Evolutionary conservation across 1,284 basidiomycete species (phyloP).

Genomic region (Ganoderma leucocontextum): DNA sequence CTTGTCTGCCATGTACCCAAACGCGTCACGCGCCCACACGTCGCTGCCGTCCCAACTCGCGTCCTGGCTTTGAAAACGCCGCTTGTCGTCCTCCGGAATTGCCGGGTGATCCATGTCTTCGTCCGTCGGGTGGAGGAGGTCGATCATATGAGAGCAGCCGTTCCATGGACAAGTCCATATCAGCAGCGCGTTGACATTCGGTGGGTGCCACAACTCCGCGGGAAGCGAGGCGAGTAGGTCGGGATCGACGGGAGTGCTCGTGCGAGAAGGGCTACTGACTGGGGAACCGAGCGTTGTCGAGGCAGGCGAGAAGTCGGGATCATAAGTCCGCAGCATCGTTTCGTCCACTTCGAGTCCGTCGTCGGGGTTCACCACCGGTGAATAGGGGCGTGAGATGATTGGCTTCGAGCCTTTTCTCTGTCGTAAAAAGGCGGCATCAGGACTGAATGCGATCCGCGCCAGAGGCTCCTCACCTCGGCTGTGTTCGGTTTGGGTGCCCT

Average conservation of each 20-base stretch:
- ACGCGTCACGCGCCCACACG: slow-evolving; percentile 30
- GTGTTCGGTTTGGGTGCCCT: slow-evolving; percentile 9
- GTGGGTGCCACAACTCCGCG: slow-evolving; percentile 28
- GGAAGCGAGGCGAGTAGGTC: slow-evolving; percentile 34
- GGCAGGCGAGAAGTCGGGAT: slow-evolving; percentile 54
- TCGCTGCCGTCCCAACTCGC: slow-evolving; percentile 27
- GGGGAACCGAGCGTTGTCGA: slow-evolving; percentile 40
- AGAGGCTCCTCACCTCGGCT: neutral
- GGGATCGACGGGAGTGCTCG: slow-evolving; percentile 32
- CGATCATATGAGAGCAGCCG: slow-evolving; percentile 35
- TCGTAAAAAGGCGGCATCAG: neutral
- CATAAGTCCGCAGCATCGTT: slow-evolving; percentile 43
- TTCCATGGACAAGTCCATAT: slow-evolving; percentile 38
- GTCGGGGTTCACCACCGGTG: neutral
- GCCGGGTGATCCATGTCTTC: slow-evolving; percentile 27
- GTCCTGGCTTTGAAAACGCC: slow-evolving; percentile 16
- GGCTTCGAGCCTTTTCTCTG: neutral
- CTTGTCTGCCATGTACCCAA: slow-evolving; percentile 30
- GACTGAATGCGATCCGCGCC: neutral
- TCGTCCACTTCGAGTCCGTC: neutral
- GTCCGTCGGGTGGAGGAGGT: slow-evolving; percentile 34
- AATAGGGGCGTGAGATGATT: neutral
- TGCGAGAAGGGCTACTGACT: slow-evolving; percentile 30
- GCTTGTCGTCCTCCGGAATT: slow-evolving; percentile 27
- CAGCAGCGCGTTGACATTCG: slow-evolving; percentile 28